Base-by-base conservation (phyloP, 805 yeast species). In the Dipodascopsis uninucleata region DNA sequence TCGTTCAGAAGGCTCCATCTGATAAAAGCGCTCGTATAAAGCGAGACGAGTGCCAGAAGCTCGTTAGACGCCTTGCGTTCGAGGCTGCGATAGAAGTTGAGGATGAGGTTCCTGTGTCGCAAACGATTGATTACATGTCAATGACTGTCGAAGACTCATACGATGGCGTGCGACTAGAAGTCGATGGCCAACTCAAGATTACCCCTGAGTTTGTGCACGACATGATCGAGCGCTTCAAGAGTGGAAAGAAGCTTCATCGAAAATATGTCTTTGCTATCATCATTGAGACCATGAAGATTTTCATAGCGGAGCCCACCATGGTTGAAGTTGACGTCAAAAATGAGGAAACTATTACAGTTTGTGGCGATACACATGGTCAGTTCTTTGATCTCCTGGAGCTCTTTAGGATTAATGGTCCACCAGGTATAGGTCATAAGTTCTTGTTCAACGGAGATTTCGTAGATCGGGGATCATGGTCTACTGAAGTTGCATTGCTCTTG, bases 311-410 rank as follows among this genome's bases (percentile, higher is more conserved):
- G 61, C 76, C 81, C 5, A 73, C 95, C 1, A 69, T 89, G 72
- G 83, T 81, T 28, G 97, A 89, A 60, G 61, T 90, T 31, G 68
- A 70, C 2, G 59, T 73, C 1, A 57, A 45, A 8, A 56, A 44
- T 10, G 71, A 60, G 3, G 59, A 60, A n/a, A 61, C 59, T 16
- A 64, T 70, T 43, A 71, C 90, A 36, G 85, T 93, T 7, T 93
- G 95, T 57, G 98, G 98, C 55, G 98, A 93, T 64, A 90, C 97
- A 0, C 98, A 93, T 64, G 98, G 98, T 31, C 98, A 93, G 66
- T 88, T 84, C 62, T 90, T 77, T 59, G 98, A 93, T 62, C 80
- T 93, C 41, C 66, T 90, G 58, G 82, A 88, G 61, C 73, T 93
- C 41, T 90, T 93, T 65, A 64, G 74, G 26, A 72, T 62, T 34